A percentile compares a stretch with the other conserved stretches of the same genome.
phyloP scores from a whole-genome alignment of 2,329 filamentous ascomycete species.

The Colletotrichum scovillei region DNA sequence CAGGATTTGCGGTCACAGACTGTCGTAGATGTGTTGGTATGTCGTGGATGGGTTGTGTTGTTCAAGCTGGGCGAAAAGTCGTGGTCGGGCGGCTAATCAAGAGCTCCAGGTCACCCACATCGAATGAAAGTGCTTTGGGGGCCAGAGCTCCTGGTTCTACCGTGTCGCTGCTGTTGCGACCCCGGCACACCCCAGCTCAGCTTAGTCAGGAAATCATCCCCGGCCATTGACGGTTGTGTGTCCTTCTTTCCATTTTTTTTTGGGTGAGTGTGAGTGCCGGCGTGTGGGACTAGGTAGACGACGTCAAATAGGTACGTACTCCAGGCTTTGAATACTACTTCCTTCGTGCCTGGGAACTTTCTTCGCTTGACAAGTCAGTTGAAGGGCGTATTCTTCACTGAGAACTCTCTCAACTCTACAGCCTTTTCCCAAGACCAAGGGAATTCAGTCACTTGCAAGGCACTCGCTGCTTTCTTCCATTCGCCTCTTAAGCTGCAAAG shows the following conservation, averaged over 20 bases:
- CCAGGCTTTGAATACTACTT: background rate
- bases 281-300: constrained; percentile 1
- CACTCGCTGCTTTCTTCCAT: background rate
- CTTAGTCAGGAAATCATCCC: constrained; percentile 21
- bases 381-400: background rate
- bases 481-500: background rate
- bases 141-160: constrained; percentile 24
- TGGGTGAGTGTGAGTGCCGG: constrained; percentile 10
- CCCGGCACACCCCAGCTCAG: constrained; percentile 2
- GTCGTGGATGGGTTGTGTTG: background rate
- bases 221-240: background rate
- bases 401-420: background rate
- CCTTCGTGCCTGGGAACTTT: background rate
- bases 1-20: background rate
- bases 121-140: constrained; percentile 8
- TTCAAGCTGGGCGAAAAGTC: constrained; percentile 22
- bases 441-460: background rate
- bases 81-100: constrained; percentile 26
- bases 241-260: background rate
- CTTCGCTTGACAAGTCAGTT: background rate
- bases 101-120: constrained; percentile 28
- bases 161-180: background rate
- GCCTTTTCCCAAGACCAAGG: too few relatives aligned
- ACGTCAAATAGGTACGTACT: constrained; percentile 30
- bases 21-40: constrained; percentile 1